Percentiles rank a stretch among this genome's conserved stretches.
These are phyloP conservation scores for Thalassiosira oceanica DNA, from an alignment of 352 stramenopile genomes.

Conservation along the genomic window DNA sequence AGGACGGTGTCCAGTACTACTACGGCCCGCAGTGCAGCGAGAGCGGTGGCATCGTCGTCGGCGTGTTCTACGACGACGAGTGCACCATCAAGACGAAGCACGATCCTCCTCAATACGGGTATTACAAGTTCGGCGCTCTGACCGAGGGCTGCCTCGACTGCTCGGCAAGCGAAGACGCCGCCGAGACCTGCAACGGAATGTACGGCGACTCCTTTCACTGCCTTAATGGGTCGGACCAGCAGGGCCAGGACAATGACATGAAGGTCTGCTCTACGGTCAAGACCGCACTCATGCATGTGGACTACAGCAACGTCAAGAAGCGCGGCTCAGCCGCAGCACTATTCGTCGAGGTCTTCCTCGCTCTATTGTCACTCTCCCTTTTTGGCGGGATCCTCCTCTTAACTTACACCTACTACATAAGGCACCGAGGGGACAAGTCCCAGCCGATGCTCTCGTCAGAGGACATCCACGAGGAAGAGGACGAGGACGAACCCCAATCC, in stretches of 20 bases:
- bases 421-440: slow-evolving; percentile 27
- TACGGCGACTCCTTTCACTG: slow-evolving; percentile 32
- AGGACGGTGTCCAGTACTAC: slow-evolving; percentile 34
- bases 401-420: slow-evolving; percentile 42
- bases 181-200: slow-evolving; percentile 18
- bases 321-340: slow-evolving; percentile 6
- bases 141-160: slow-evolving; percentile 24
- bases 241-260: slow-evolving; percentile 21
- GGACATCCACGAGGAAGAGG: too few relatives aligned
- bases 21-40: slow-evolving; percentile 37
- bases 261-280: slow-evolving; percentile 29
- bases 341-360: slow-evolving; percentile 40
- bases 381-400: slow-evolving; percentile 25
- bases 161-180: too few relatives aligned
- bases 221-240: slow-evolving; percentile 24
- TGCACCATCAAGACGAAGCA: slow-evolving; percentile 46
- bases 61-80: slow-evolving; percentile 44
- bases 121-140: slow-evolving; percentile 32
- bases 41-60: slow-evolving; percentile 23
- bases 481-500: too few relatives aligned
- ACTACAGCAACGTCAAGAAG: slow-evolving; percentile 33
- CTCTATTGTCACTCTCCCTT: slow-evolving; percentile 8
- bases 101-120: slow-evolving; percentile 23
- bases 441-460: too few relatives aligned
- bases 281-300: slow-evolving; percentile 13